A percentile compares a stretch with the other conserved stretches of the same genome.
These are phyloP conservation scores for Kluyveromyces starmeri DNA, from an alignment of 805 yeast genomes.

Conservation along the genomic window DNA sequence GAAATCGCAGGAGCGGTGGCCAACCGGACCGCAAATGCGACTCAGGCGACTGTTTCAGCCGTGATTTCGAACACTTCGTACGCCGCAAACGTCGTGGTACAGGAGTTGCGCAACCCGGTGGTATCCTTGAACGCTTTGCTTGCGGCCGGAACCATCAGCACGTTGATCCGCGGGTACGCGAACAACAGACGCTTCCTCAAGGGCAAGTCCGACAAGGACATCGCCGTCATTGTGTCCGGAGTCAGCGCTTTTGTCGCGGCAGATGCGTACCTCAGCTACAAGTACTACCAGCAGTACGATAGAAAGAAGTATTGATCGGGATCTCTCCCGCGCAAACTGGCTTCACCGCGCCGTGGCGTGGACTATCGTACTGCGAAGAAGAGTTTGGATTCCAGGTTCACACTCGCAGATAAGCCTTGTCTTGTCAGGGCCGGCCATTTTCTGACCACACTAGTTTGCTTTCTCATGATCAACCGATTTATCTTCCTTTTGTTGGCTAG, in stretches of 20 bases:
- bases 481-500: too few relatives aligned
- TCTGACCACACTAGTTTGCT: too few relatives aligned
- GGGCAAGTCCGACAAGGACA: slow-evolving; percentile 36
- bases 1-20: slow-evolving; percentile 7
- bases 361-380: too few relatives aligned
- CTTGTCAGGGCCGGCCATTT: too few relatives aligned
- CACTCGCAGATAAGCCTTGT: too few relatives aligned
- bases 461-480: too few relatives aligned
- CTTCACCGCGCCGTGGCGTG: too few relatives aligned
- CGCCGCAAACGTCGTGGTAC: slow-evolving; percentile 6
- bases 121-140: slow-evolving; percentile 46
- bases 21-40: slow-evolving; percentile 12
- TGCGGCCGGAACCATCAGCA: slow-evolving; percentile 39
- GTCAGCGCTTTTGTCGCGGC: slow-evolving; percentile 45
- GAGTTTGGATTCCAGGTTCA: too few relatives aligned
- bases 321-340: too few relatives aligned
- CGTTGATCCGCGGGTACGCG: slow-evolving; percentile 40
- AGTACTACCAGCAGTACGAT: slow-evolving; percentile 47
- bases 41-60: slow-evolving; percentile 14
- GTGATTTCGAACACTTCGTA: slow-evolving; percentile 7
- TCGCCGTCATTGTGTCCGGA: slow-evolving; percentile 43
- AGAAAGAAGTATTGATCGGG: slow-evolving; percentile 27
- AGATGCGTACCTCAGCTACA: slow-evolving; percentile 46
- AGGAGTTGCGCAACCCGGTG: slow-evolving; percentile 54
- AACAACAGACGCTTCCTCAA: slow-evolving; percentile 40